phyloP scores from a whole-genome alignment of 805 yeast genomes.

The Geotrichum ghanense region DNA sequence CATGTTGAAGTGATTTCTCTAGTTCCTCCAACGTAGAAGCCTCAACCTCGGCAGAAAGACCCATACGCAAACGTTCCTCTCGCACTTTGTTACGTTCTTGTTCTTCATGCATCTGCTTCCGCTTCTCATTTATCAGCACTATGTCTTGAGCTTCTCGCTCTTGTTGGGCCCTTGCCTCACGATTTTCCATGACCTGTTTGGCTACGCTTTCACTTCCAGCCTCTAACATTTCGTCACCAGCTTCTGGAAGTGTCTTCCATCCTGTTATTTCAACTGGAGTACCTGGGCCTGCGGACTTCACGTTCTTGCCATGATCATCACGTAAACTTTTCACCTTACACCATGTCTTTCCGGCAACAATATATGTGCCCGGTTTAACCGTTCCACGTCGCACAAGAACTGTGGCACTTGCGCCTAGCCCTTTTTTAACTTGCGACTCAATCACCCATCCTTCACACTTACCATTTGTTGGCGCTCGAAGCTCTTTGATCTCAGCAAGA shows the following conservation, averaged over 20 bases:
- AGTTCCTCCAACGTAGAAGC: slow-evolving; percentile 27
- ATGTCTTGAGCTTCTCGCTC: slow-evolving; percentile 53
- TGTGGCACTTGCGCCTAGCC: slow-evolving; percentile 79
- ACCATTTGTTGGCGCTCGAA: slow-evolving; percentile 41
- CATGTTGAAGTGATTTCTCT: slow-evolving; percentile 14
- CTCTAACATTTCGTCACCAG: slow-evolving; percentile 76
- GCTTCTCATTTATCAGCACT: slow-evolving; percentile 56
- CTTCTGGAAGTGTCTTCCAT: slow-evolving; percentile 87
- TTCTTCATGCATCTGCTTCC: slow-evolving; percentile 39
- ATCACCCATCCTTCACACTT: slow-evolving; percentile 76
- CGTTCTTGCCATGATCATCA: slow-evolving; percentile 56
- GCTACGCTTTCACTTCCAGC: slow-evolving; percentile 67
- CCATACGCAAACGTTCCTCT: slow-evolving; percentile 48
- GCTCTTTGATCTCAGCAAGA: slow-evolving; percentile 71
- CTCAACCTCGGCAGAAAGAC: slow-evolving; percentile 42
- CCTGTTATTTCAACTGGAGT: slow-evolving; percentile 87
- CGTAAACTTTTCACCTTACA: slow-evolving; percentile 73
- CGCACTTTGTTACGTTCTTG: slow-evolving; percentile 41
- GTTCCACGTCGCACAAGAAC: slow-evolving; percentile 73
- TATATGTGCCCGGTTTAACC: slow-evolving; percentile 52
- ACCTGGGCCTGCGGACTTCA: slow-evolving; percentile 69
- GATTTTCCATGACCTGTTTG: slow-evolving; percentile 58
- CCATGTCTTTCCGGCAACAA: slow-evolving; percentile 80
- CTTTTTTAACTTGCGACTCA: slow-evolving; percentile 73
- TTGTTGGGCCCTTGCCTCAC: slow-evolving; percentile 42